phyloP scores from a whole-genome alignment of 768 basidiomycete genomes.

The Trametes cinnabarina region DNA sequence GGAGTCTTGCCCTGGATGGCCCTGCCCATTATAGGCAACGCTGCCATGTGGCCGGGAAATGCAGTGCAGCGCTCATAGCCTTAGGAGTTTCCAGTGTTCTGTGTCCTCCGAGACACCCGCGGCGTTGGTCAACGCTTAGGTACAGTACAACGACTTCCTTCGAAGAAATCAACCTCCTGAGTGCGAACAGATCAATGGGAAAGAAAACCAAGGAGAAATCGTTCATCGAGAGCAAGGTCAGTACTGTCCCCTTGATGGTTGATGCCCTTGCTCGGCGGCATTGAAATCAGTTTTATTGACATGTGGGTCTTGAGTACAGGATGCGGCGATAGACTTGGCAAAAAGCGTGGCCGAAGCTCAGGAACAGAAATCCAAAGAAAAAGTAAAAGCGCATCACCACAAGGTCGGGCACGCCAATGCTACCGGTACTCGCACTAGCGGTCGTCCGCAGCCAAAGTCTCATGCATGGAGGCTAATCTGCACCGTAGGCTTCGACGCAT shows the following conservation, averaged over 20 bases:
- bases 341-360: constrained; percentile 17
- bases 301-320: constrained; percentile 8
- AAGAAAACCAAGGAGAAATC: constrained; percentile 11
- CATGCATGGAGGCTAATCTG: not conserved
- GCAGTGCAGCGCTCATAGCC: not conserved
- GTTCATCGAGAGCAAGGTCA: constrained; percentile 24
- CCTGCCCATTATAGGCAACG: not conserved
- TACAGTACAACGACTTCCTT: not conserved
- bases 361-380: constrained; percentile 21
- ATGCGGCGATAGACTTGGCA: constrained; percentile 23
- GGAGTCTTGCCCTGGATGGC: not conserved
- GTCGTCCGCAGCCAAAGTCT: not conserved
- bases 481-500: not conserved
- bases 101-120: not conserved
- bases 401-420: constrained; percentile 10
- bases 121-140: not conserved
- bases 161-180: not conserved
- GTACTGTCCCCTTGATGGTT: too few species aligned
- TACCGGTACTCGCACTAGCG: constrained; percentile 7
- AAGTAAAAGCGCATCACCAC: constrained; percentile 14
- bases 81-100: not conserved
- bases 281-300: too few species aligned
- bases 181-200: not conserved
- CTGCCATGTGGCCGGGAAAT: not conserved
- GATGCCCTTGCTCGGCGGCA: too few species aligned